Percentiles rank a stretch among this genome's conserved stretches.
Evolutionary conservation across 192 early-diverging fungal species (phyloP).

Genomic region (Pecoramyces ruminantium): DNA sequence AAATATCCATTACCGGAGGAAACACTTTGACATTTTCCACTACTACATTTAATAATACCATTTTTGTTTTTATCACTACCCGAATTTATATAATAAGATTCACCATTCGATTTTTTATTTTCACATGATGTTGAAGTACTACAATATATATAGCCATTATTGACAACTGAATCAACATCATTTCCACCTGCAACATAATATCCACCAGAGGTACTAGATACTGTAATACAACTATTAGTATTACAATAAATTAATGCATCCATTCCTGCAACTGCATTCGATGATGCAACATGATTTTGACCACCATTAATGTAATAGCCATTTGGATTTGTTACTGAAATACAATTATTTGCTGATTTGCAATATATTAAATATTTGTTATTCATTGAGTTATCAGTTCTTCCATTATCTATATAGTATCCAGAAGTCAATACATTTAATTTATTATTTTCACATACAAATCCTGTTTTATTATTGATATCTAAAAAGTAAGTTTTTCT

Average conservation of each 20-base stretch:
- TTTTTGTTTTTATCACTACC: neutral
- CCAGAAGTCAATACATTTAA: neutral
- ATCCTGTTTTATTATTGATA: neutral
- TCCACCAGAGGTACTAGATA: neutral
- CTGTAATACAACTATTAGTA: neutral
- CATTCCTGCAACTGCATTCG: neutral
- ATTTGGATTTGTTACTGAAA: neutral
- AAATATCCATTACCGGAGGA: neutral
- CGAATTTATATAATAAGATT: neutral
- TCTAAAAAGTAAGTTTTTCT: neutral
- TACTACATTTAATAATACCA: neutral
- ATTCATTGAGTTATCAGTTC: accelerated
- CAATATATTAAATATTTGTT: neutral
- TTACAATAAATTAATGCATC: neutral
- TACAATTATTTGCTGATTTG: neutral
- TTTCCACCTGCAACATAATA: neutral
- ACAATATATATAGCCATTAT: neutral
- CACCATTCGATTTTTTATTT: neutral
- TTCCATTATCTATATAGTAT: neutral
- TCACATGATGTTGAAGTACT: neutral
- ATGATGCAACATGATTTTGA: neutral
- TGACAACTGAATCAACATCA: neutral
- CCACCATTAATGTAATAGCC: neutral
- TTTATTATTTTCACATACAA: neutral
- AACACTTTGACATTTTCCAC: neutral